Evolutionary conservation across 2,329 filamentous ascomycete genomes (phyloP), one percentile per base, ranked within the genome.

Genomic region (Colletotrichum spaethianum): DNA sequence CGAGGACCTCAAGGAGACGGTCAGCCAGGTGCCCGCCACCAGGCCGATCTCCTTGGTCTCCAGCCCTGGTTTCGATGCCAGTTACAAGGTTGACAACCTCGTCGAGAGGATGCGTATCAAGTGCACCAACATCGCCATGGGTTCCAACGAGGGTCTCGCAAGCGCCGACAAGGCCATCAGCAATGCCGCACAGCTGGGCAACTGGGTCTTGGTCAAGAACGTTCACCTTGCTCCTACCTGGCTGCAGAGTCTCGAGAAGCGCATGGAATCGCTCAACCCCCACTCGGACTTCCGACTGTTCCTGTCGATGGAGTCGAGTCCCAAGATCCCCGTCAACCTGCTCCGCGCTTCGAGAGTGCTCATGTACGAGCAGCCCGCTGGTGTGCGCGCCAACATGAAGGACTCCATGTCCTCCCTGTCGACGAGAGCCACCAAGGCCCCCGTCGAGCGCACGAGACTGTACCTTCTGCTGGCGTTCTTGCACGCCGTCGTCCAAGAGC

Each of bases 41-140:
- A 92, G 94, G 2, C 96, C 96, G 12, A 93, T 99, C 76, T 93
- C 96, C 4, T 89, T 99, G 44, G 96, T 96, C 78, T 99, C 96
- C 7, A 98, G 93, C 78, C 95, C 96, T 72, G 96, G 96, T 46
- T 99, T 99, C 81, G 96, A 99, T 82, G 97, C 97, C 65, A 98
- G 94, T 80, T 99, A 98, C 91, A 99, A 99, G 87, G 96, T 99
- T 72, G 96, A 99, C 82, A 94, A 92, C 73, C 88, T 99, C 65
- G 97, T 98, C 38, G 94, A 98, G 82, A 90, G 94, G 75, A 92
- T 91, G 81, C 90, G 91, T 71, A 92, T 94, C 63, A 92, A 90
- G 66, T 99, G 96, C 84, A 95, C 95, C 71, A 98, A 98, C 82
- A 98, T 99, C 79, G 97, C 97, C 77, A 99, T 99, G 96, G 96